Base-by-base conservation (phyloP, 495 filamentous ascomycete genomes). In the Cairneyella variabilis region DNA sequence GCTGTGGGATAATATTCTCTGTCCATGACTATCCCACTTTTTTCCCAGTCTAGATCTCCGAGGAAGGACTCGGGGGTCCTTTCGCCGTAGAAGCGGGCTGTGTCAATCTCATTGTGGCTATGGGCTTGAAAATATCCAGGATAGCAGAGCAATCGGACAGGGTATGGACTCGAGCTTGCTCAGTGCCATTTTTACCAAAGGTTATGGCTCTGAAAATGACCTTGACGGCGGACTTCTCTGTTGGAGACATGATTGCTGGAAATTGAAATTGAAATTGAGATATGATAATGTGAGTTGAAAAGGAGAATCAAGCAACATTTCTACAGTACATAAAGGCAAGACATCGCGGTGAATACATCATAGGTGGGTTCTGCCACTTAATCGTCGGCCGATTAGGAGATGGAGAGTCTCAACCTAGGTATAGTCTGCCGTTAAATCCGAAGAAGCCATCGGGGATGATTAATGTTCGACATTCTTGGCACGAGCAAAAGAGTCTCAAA, bases 51-150 rank as follows among this genome's bases (percentile, higher is more conserved):
- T 12, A 72, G 59, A 4, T 71, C 62, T 1, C 66, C 75, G 1
- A 83, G 74, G 25, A 69, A 67, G 40, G 71, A 64, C 58, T 83
- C 79, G 0, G 74, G 77, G 7, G 69, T 64, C 14, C 79, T 79
- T 25, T 58, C 67, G 16, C 74, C 76, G 48, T 83, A 82, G 5
- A 70, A 54, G 12, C 76, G 72, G 3, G 80, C 77, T 2, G 79
- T 83, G 62, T 84, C 82, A 53, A 84, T 59, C 48, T 83, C 77
- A 44, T 71, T 71, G 66, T 84, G 73, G 18, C 80, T 79, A 54
- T 76, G 65, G 0, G 51, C 45, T 59, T 84, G 77, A 63, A 86
- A 82, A 71, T 63, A 61, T 80, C 75, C 27, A 83, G 66, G 26
- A 70, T 66, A 36, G 62, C 62, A 34, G 25, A 17, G 12, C 25